Base-by-base conservation (phyloP, 257 asterid genomes). In the Linderniella brevidens region DNA sequence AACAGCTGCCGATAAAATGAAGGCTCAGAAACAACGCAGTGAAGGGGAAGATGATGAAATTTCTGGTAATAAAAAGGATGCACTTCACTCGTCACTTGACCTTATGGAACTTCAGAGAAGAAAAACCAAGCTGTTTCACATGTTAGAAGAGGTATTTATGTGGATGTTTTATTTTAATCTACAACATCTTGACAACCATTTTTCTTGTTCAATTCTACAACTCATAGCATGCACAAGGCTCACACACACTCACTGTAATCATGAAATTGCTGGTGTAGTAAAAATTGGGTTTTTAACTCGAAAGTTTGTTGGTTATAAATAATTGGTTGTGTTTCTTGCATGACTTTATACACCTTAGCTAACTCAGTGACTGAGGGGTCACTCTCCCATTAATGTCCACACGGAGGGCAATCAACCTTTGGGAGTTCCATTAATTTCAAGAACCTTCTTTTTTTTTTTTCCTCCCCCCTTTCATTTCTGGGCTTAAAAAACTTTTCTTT, bases 111-210 rank as follows among this genome's bases (percentile, higher is more conserved):
- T 87, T 71, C 95, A 87, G 62, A 68, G 74, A 56, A 69, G 93
- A 43, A 82, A 79, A 70, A 20, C 75, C 43, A 82, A 75, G 70
- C 65, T 86, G 29, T 73, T 86, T 35, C 97, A 77, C 37, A 80
- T 86, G 92, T 75, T 86, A 1, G 92, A 82, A 54, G 93, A 82
- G 92, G 97, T 82, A 25, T n/a, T n/a, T n/a, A n/a, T n/a, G n/a
- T n/a, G n/a, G n/a, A n/a, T n/a, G n/a, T n/a, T n/a, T n/a, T n/a
- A 25, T 25, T 25, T 25, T 25, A 25, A 25, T 25, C 32, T 25
- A 2, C 32, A 25, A 2, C 32, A 25, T 25, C 4, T 25, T 25
- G 32, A 25, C n/a, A 25, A 25, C 32, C 32, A 25, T 25, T 25
- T 25, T n/a, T 25, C 32, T 6, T 6, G 32, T 25, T 25, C 32